Conservation (phyloP, 1,284 basidiomycete species). For the Boletellus deceptivus region DNA sequence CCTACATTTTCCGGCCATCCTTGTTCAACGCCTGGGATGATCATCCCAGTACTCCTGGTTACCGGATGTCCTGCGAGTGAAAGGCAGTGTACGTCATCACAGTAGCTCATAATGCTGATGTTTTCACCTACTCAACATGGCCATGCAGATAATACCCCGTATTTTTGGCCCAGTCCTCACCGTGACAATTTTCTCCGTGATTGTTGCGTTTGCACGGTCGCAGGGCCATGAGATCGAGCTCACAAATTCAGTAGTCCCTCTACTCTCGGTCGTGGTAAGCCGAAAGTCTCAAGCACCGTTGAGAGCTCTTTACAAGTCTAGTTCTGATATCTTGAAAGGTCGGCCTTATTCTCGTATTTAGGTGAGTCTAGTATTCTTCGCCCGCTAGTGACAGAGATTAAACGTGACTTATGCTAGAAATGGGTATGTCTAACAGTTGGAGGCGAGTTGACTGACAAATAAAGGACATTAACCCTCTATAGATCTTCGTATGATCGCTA, state of each 20-base stretch:
- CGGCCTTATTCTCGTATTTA: conserved; percentile 75
- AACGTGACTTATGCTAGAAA: conserved; percentile 18
- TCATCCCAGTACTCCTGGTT: conserved; percentile 78
- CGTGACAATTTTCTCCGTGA: conserved; percentile 71
- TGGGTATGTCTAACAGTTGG: conserved; percentile 22
- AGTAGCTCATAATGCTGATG: conserved; percentile 1
- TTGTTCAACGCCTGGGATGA: conserved; percentile 1
- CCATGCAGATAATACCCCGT: conserved; percentile 54
- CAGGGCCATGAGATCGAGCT: conserved; percentile 55
- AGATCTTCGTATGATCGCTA: conserved; percentile 81
- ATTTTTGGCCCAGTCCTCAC: conserved; percentile 81
- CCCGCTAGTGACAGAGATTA: neutral
- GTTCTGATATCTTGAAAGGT: conserved; percentile 41
- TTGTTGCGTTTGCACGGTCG: conserved; percentile 57
- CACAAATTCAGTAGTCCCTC: conserved; percentile 75
- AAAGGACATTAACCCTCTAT: conserved; percentile 3
- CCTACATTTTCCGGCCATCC: neutral
- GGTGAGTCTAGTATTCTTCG: conserved; percentile 41
- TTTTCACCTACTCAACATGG: conserved; percentile 5
- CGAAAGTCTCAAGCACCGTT: conserved; percentile 5
- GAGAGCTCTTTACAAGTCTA: neutral
- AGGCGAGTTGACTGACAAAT: neutral
- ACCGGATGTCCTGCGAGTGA: conserved; percentile 79
- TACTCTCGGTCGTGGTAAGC: conserved; percentile 87
- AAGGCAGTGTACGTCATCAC: conserved; percentile 57